Evolutionary conservation across 75 land plant genomes (phyloP), one percentile per base, ranked within the genome.

Genomic region (Isoetes taiwanensis): DNA sequence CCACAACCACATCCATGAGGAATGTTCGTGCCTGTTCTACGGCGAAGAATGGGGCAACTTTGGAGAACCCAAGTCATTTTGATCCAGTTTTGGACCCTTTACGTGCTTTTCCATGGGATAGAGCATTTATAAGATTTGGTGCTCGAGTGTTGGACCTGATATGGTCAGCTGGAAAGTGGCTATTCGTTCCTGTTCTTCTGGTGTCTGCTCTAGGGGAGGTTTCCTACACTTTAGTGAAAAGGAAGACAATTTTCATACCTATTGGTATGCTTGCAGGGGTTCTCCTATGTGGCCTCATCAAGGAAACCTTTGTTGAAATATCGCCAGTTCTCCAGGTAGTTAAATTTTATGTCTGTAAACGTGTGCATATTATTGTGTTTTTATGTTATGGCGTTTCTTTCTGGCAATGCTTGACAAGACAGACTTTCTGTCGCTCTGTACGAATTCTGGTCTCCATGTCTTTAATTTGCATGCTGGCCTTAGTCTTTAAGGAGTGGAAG

Each of bases 81-180:
- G n/a, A n/a, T n/a, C n/a, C n/a, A n/a, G n/a, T n/a, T n/a, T n/a
- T n/a, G n/a, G n/a, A n/a, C n/a, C n/a, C n/a, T n/a, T n/a, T n/a
- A n/a, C n/a, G n/a, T n/a, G 56, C 10, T 12, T 87, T 80, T 53
- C 94, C 94, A 12, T 87, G 94, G 94, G 60, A 24, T n/a, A 61
- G 27, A 43, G 65, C 71, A 16, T 34, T 57, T 30, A 56, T 20
- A 0, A 65, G 43, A 21, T 85, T 77, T 42, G 27, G 60, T 10
- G 59, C 66, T 43, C 71, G 77, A 34, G 33, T 82, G 30, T 24
- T 75, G 9, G 72, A 76, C 32, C 73, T 81, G 30, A 25, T 61
- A 3, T 58, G 68, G 54, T 55, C 67, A 19, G 78, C 76, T 34
- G 55, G 50, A 4, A 90, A 82, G 55, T 90, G 72, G 71, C 62